Conservation (phyloP, 2,329 filamentous ascomycete species). For the Monosporascus sp. region DNA sequence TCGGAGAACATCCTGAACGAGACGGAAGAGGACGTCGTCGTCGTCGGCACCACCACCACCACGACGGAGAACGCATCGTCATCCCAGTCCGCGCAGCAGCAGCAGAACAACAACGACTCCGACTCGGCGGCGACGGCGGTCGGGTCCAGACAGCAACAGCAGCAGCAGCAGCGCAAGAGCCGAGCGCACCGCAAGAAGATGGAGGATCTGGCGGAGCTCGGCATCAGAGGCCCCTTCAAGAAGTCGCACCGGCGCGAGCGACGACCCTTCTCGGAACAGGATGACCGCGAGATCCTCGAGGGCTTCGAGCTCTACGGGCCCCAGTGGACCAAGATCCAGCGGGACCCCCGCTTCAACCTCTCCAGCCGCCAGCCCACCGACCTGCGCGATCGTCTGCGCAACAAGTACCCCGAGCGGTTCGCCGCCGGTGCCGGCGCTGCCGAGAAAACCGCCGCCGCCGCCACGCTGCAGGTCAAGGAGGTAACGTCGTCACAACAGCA, state of each 20-base stretch:
- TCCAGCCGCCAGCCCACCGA: conserved; percentile 57
- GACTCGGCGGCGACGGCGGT: conserved; percentile 28
- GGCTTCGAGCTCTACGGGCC: conserved; percentile 57
- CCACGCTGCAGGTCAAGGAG: conserved; percentile 42
- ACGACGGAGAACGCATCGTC: too few species aligned
- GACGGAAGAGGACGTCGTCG: conserved; percentile 31
- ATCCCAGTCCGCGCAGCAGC: conserved; percentile 13
- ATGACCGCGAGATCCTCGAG: conserved; percentile 57
- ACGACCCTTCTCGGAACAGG: conserved; percentile 56
- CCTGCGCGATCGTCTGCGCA: conserved; percentile 56
- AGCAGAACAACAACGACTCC: conserved; percentile 16
- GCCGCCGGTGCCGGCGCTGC: conserved; percentile 15
- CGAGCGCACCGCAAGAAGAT: conserved; percentile 51
- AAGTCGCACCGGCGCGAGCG: conserved; percentile 56
- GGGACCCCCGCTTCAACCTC: conserved; percentile 54
- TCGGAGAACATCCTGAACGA: conserved; percentile 53
- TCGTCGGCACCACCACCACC: conserved; percentile 9
- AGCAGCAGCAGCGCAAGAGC: conserved; percentile 38
- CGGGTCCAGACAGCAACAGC: too few species aligned
- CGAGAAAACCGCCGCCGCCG: conserved; percentile 44
- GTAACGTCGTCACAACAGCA: too few species aligned
- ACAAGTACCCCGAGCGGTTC: conserved; percentile 58
- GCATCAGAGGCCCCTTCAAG: conserved; percentile 58
- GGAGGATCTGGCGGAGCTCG: conserved; percentile 50
- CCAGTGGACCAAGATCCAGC: conserved; percentile 61